These are phyloP conservation scores for Globisporangium okanoganense DNA, from an alignment of 352 stramenopile genomes.

Conservation along the genomic window DNA sequence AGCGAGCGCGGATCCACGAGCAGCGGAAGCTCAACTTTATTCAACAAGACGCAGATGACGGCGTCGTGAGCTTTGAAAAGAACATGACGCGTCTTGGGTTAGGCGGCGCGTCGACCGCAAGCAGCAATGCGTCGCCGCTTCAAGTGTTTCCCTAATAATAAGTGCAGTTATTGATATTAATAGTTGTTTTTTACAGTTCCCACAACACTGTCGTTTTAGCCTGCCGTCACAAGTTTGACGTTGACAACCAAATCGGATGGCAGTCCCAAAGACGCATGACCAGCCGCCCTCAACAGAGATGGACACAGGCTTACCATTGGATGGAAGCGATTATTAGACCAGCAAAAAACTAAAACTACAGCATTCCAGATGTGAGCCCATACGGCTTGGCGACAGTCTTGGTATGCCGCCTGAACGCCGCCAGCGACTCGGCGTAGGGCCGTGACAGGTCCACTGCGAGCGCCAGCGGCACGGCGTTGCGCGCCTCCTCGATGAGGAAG, in stretches of 20 bases:
- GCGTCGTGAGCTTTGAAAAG: conserved; percentile 55
- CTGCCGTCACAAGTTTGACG: too few relatives aligned
- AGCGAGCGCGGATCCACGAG: conserved; percentile 30
- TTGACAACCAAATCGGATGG: too few relatives aligned
- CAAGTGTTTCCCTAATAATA: too few relatives aligned
- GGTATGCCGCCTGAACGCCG: conserved; percentile 21
- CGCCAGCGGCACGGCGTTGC: conserved; percentile 41
- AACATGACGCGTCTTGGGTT: conserved; percentile 63
- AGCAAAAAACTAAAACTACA: conserved; percentile 9
- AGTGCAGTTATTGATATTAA: too few relatives aligned
- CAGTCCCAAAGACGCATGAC: too few relatives aligned
- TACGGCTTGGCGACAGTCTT: conserved; percentile 43
- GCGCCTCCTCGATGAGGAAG: conserved; percentile 57
- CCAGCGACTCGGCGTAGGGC: conserved; percentile 39
- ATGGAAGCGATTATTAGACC: too few relatives aligned
- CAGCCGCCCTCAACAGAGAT: too few relatives aligned
- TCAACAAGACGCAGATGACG: conserved; percentile 35
- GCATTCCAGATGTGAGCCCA: conserved; percentile 48
- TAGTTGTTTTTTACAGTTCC: too few relatives aligned
- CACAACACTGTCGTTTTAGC: too few relatives aligned
- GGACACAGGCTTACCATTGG: too few relatives aligned
- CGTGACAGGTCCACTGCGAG: conserved; percentile 55
- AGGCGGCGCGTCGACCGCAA: conserved; percentile 10
- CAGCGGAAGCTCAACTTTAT: conserved; percentile 23
- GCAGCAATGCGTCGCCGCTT: conserved; percentile 19